Base-by-base conservation (phyloP, 768 basidiomycete genomes). In the Trametes cingulata region DNA sequence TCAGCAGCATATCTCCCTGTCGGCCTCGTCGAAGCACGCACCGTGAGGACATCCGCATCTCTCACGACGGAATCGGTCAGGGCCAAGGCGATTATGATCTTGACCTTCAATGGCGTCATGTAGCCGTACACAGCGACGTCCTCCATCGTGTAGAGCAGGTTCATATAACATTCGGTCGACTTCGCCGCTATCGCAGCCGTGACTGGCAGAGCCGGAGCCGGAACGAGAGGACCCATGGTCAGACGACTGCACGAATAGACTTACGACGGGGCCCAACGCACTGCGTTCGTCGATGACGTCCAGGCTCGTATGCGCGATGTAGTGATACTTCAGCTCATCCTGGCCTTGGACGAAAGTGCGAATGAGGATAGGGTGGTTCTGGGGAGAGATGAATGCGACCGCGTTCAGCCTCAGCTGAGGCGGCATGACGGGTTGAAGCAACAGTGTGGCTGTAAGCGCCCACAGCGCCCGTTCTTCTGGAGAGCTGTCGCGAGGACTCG, bases 61-160 rank as follows among this genome's bases (percentile, higher is more conserved):
- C 85, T 84, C 29, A 95, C 85, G 20, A 94, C 83, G 13, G 89
- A 80, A 69, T 96, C 94, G 8, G 90, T 85, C 63, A 95, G 74
- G 8, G 90, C 86, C 51, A 95, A 73, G 0, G 87, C 88, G 52
- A 95, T 69, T 58, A 96, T 82, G 67, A 96, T 93, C 77, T 94
- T 95, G 67, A 94, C 81, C 69, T 89, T 91, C 61, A 92, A 77
- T 13, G 93, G 91, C 10, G 92, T 94, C 50, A 94, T 84, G 74
- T 93, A 96, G 40, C 93, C 94, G 72, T 95, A 95, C 39, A 93
- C 91, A 2, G 91, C 93, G 50, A 92, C 88, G 65, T 95, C 93
- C 74, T 96, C 94, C 80, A 95, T 88, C n/a, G 88, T 82, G 72
- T 92, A 93, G 24, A 96, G 74, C 56, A 95, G 77, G 6, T 93